Percentiles rank a stretch among this genome's conserved stretches.
phyloP scores from a whole-genome alignment of 2,329 filamentous ascomycete species.

The Colletotrichum eremochloae region DNA sequence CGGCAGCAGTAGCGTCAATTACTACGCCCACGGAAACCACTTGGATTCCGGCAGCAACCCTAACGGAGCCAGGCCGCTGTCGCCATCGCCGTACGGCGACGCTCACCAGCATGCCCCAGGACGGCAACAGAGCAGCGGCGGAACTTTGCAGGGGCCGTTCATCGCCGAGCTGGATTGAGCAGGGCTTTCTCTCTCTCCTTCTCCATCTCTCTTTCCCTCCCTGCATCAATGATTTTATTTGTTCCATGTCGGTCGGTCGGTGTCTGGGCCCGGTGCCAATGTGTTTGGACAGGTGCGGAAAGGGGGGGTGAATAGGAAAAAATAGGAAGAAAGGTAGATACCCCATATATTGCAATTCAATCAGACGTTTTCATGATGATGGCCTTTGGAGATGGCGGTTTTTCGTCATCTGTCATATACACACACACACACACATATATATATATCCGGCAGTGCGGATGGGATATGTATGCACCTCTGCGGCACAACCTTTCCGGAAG shows the following conservation, averaged over 20 bases:
- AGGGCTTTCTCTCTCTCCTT: background rate
- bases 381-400: background rate
- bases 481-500: background rate
- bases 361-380: background rate
- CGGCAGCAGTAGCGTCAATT: background rate
- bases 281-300: background rate
- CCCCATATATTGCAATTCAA: slow-evolving; percentile 2
- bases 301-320: background rate
- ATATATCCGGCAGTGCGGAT: background rate
- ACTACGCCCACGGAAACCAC: slow-evolving; percentile 11
- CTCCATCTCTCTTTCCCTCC: background rate
- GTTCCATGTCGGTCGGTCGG: background rate
- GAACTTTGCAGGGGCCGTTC: slow-evolving; percentile 17
- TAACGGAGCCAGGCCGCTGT: slow-evolving; percentile 17
- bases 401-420: background rate
- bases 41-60: background rate
- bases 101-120: background rate
- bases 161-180: slow-evolving; percentile 36
- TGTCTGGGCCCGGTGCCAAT: background rate
- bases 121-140: slow-evolving; percentile 20
- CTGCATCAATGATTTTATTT: no score
- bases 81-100: slow-evolving; percentile 13
- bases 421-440: background rate
- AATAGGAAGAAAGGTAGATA: background rate
- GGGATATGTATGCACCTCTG: background rate